These are phyloP conservation scores for Globisporangium recalcitrans DNA, from an alignment of 352 stramenopile species.

Conservation along the genomic window DNA sequence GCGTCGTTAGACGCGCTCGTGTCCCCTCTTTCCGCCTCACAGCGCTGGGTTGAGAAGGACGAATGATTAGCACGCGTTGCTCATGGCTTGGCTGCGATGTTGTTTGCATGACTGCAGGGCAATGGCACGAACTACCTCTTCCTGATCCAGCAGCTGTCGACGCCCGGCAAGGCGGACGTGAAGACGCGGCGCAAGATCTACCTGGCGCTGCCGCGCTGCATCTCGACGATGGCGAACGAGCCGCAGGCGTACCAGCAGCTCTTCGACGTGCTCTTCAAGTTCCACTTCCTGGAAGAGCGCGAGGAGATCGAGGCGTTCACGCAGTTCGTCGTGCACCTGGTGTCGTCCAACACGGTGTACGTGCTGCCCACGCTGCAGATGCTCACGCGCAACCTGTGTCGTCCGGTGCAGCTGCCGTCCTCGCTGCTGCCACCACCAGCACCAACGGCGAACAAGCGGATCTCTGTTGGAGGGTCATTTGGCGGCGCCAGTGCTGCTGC, in stretches of 20 bases:
- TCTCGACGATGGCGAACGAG: constrained; percentile 70
- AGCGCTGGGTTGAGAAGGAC: neutral
- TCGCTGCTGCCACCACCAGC: constrained; percentile 22
- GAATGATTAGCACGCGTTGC: neutral
- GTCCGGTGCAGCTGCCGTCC: constrained; percentile 40
- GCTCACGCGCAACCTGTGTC: constrained; percentile 71
- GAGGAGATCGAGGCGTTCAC: constrained; percentile 66
- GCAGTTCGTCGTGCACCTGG: constrained; percentile 66
- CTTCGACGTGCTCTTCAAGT: constrained; percentile 80
- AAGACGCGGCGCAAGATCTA: constrained; percentile 68
- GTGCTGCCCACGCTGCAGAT: constrained; percentile 78
- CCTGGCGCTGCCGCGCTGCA: constrained; percentile 62
- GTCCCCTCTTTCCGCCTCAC: neutral
- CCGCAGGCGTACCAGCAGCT: constrained; percentile 61
- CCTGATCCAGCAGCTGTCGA: constrained; percentile 59
- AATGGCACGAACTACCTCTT: constrained; percentile 80
- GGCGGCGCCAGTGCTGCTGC: constrained; percentile 8
- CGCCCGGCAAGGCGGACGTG: constrained; percentile 27
- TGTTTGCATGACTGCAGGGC: constrained; percentile 37
- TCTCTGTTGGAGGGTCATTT: constrained; percentile 47
- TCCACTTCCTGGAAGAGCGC: constrained; percentile 53
- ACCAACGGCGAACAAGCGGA: constrained; percentile 16
- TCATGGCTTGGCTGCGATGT: neutral
- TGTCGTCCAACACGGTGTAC: constrained; percentile 82
- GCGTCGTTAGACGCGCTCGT: neutral